Conservation (phyloP, 352 stramenopile genomes). For the Thraustochytrium striatum region DNA sequence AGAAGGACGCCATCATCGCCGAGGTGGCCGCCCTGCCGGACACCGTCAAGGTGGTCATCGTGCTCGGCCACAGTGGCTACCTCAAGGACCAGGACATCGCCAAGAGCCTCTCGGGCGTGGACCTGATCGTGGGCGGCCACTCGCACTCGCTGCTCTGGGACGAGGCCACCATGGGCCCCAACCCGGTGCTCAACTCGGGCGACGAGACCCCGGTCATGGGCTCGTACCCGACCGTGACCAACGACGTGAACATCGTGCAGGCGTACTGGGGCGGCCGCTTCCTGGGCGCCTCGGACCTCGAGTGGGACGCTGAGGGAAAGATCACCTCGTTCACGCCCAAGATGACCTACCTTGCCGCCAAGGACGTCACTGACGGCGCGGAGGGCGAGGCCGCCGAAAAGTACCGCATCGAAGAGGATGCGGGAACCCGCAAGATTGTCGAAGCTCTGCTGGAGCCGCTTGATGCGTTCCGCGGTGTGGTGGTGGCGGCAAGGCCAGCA, state of each 20-base stretch:
- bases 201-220: not conserved
- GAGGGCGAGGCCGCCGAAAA: not conserved
- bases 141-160: constrained; percentile 46
- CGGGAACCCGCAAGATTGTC: not conserved
- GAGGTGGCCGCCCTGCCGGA: not conserved
- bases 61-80: constrained; percentile 32
- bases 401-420: constrained; percentile 3
- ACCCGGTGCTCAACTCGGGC: not conserved
- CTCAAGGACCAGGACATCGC: constrained; percentile 29
- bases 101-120: constrained; percentile 1
- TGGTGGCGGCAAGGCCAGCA: not conserved
- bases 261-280: constrained; percentile 22
- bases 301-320: not conserved
- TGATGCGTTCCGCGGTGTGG: not conserved
- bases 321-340: not conserved
- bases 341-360: not conserved
- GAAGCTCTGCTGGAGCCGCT: not conserved
- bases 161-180: not conserved
- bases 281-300: constrained; percentile 33
- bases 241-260: constrained; percentile 24
- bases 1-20: not conserved
- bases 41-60: constrained; percentile 5
- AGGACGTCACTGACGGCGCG: not conserved
- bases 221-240: constrained; percentile 17
- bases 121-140: constrained; percentile 42